phyloP scores from a whole-genome alignment of 2,329 filamentous ascomycete genomes.

The Diaporthe sp. region DNA sequence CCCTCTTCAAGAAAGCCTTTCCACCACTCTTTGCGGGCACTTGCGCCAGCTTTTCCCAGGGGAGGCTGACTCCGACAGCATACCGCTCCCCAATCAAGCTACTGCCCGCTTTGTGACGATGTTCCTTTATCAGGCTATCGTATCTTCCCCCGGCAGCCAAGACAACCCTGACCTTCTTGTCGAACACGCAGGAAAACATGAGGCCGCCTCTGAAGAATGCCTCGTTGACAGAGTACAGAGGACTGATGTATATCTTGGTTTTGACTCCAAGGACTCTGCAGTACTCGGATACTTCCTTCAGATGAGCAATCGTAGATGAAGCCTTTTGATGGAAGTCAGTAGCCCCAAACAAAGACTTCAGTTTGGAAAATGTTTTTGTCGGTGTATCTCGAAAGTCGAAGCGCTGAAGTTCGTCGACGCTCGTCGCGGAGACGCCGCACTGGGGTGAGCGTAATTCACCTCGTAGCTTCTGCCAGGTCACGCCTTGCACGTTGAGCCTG shows the following conservation, averaged over 20 bases:
- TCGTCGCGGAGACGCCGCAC: slow-evolving; percentile 87
- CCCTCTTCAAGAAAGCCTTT: slow-evolving; percentile 75
- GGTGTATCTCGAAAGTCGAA: slow-evolving; percentile 86
- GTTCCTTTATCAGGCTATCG: slow-evolving; percentile 87
- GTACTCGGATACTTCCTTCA: slow-evolving; percentile 82
- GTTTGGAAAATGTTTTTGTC: slow-evolving; percentile 65
- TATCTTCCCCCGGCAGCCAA: slow-evolving; percentile 96
- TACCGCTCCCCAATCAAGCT: slow-evolving; percentile 67
- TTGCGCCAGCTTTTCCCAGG: slow-evolving; percentile 83
- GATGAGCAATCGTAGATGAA: slow-evolving; percentile 79
- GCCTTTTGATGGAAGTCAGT: slow-evolving; percentile 78
- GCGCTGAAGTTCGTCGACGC: slow-evolving; percentile 86
- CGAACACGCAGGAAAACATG: slow-evolving; percentile 90
- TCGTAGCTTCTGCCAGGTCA: slow-evolving; percentile 85
- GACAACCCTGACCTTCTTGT: slow-evolving; percentile 84
- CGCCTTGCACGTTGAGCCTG: slow-evolving; percentile 84
- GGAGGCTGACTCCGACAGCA: slow-evolving; percentile 91
- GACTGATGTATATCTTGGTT: slow-evolving; percentile 84
- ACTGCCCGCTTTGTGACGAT: slow-evolving; percentile 73
- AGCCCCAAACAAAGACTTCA: slow-evolving; percentile 70
- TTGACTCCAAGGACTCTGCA: slow-evolving; percentile 79
- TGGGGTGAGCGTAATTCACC: slow-evolving; percentile 83
- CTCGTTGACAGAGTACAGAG: slow-evolving; percentile 89
- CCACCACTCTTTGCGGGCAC: slow-evolving; percentile 65
- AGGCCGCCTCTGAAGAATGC: slow-evolving; percentile 89